Evolutionary conservation across 2,329 filamentous ascomycete species (phyloP).

Genomic region (Metarhizium guizhouense): DNA sequence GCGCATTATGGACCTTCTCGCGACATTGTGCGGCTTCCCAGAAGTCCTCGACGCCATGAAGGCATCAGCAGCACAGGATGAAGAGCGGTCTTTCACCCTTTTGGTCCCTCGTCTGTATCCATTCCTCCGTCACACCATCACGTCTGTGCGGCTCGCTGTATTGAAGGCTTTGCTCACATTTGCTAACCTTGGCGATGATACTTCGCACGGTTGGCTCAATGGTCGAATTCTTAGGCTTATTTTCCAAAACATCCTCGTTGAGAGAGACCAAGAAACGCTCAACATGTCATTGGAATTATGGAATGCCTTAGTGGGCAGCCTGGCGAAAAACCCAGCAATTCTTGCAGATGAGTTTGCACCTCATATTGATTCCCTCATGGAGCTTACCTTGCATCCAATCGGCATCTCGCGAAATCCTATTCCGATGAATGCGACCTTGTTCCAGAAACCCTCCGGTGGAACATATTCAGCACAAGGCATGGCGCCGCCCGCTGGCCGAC

Average conservation of each 20-base stretch:
- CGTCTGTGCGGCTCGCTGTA: conserved; percentile 86
- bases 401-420: conserved; percentile 86
- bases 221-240: conserved; percentile 80
- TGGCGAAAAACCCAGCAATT: conserved; percentile 54
- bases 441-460: conserved; percentile 87
- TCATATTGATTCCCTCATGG: conserved; percentile 73
- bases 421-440: conserved; percentile 80
- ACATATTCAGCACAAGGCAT: conserved; percentile 55
- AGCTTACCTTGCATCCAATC: conserved; percentile 80
- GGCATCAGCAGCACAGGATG: conserved; percentile 69
- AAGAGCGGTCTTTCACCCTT: conserved; percentile 82
- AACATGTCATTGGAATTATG: conserved; percentile 81
- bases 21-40: conserved; percentile 89
- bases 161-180: conserved; percentile 90
- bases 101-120: conserved; percentile 91
- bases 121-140: conserved; percentile 94
- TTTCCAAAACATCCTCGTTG: conserved; percentile 92
- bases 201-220: conserved; percentile 85
- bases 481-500: conserved; percentile 31
- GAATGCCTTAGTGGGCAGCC: conserved; percentile 63
- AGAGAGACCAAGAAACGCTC: conserved; percentile 77
- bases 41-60: conserved; percentile 94
- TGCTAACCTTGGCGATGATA: conserved; percentile 70
- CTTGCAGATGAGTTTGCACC: conserved; percentile 64
- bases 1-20: conserved; percentile 95